Conservation (phyloP, 2,329 filamentous ascomycete species). For the Beauveria brongniartii region DNA sequence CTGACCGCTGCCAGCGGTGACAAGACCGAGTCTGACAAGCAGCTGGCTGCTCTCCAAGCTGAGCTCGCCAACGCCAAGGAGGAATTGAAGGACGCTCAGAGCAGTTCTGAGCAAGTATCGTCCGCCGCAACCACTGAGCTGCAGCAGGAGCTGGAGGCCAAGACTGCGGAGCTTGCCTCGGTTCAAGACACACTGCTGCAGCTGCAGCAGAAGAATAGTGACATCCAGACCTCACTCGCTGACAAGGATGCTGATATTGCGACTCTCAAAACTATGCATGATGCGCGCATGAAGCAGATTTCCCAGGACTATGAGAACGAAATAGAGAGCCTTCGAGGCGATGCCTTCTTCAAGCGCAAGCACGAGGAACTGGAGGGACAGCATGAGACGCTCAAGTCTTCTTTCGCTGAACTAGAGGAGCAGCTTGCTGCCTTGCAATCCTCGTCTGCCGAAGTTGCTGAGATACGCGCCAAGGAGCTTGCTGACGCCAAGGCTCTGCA, state of each 20-base stretch:
- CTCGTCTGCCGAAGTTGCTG: slow-evolving; percentile 27
- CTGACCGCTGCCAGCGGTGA: slow-evolving; percentile 37
- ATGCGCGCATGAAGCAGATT: slow-evolving; percentile 49
- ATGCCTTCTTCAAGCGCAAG: slow-evolving; percentile 57
- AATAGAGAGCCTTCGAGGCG: slow-evolving; percentile 54
- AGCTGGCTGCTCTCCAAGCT: slow-evolving; percentile 42
- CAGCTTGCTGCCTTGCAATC: slow-evolving; percentile 45
- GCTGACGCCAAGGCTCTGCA: slow-evolving; percentile 36
- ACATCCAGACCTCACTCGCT: slow-evolving; percentile 36
- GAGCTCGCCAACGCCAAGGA: slow-evolving; percentile 40
- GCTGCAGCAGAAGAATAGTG: slow-evolving; percentile 41
- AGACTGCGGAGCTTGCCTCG: slow-evolving; percentile 38
- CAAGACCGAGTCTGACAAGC: slow-evolving; percentile 38
- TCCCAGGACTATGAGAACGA: slow-evolving; percentile 57
- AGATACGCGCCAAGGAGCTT: slow-evolving; percentile 34
- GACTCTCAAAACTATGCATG: slow-evolving; percentile 47
- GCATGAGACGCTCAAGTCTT: slow-evolving; percentile 41
- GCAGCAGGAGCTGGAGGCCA: slow-evolving; percentile 31
- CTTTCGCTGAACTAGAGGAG: slow-evolving; percentile 41
- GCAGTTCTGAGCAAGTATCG: neutral
- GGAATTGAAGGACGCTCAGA: slow-evolving; percentile 17
- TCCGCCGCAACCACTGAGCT: slow-evolving; percentile 17
- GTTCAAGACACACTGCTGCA: slow-evolving; percentile 38
- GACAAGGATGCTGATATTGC: slow-evolving; percentile 42
- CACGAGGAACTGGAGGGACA: slow-evolving; percentile 52